These are phyloP conservation scores for Alternaria rosae DNA, from an alignment of 2,329 filamentous ascomycete genomes.

Conservation along the genomic window DNA sequence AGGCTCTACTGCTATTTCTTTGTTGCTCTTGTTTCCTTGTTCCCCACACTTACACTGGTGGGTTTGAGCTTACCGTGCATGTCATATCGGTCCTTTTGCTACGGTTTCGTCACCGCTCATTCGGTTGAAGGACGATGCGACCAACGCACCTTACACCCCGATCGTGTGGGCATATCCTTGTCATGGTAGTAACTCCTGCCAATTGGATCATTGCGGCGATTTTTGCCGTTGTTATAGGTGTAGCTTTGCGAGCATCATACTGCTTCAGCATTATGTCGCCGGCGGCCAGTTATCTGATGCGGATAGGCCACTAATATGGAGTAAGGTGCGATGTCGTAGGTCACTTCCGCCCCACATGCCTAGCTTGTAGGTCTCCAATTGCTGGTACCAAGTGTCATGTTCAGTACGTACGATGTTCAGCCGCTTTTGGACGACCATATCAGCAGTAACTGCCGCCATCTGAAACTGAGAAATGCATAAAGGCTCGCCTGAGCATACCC, in stretches of 20 bases:
- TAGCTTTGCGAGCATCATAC: constrained; percentile 5
- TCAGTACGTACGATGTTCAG: constrained; percentile 5
- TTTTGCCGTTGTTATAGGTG: constrained; percentile 5
- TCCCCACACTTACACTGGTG: constrained; percentile 22
- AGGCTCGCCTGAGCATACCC: constrained; percentile 19
- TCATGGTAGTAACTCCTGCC: constrained; percentile 4
- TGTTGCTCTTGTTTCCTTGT: constrained; percentile 21
- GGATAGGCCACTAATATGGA: neutral
- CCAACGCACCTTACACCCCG: constrained; percentile 18
- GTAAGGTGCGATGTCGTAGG: constrained; percentile 1
- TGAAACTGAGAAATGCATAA: constrained; percentile 13
- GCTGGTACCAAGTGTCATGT: neutral
- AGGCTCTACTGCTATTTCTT: constrained; percentile 4
- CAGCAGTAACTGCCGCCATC: constrained; percentile 9
- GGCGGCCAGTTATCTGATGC: constrained; percentile 5
- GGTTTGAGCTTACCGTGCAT: constrained; percentile 23
- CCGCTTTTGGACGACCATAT: neutral
- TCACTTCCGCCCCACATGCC: neutral
- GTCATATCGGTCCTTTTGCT: constrained; percentile 32
- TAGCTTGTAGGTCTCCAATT: constrained; percentile 2
- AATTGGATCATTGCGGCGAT: constrained; percentile 10
- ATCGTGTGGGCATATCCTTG: constrained; percentile 10
- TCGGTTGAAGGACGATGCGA: constrained; percentile 17
- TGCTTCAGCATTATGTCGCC: constrained; percentile 6
- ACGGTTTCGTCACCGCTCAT: constrained; percentile 35